phyloP scores from a whole-genome alignment of 208 protist species.

The Acanthamoeba lenticulata region DNA sequence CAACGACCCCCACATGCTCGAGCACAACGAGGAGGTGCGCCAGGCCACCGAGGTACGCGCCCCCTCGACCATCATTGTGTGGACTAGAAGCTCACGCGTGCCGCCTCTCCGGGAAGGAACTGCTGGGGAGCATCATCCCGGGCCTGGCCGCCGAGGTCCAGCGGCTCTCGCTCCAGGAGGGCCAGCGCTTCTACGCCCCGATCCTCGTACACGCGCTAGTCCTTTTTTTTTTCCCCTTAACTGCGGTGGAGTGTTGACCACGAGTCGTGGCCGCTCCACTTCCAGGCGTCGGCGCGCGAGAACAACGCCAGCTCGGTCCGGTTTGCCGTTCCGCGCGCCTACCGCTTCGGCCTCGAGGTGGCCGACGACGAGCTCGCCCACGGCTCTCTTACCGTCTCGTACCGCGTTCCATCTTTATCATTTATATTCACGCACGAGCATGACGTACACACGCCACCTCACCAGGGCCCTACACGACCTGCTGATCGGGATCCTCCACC shows the following conservation, averaged over 20 bases:
- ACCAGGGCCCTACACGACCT: neutral
- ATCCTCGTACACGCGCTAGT: neutral
- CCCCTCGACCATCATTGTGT: neutral
- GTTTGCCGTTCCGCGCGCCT: neutral
- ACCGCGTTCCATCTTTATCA: neutral
- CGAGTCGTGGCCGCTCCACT: neutral
- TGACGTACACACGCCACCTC: neutral
- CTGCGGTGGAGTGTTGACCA: neutral
- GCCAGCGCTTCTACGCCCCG: neutral
- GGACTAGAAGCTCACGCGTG: neutral
- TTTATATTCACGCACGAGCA: too few relatives aligned
- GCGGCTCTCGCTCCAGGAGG: neutral
- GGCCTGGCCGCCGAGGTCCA: conserved; percentile 5
- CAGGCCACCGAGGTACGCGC: neutral
- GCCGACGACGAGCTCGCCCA: neutral
- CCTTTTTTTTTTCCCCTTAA: neutral
- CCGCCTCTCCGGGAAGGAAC: neutral
- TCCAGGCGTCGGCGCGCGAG: neutral
- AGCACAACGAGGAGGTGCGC: conserved; percentile 45
- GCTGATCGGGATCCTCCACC: conserved; percentile 25
- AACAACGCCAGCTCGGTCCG: neutral
- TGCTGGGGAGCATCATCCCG: neutral
- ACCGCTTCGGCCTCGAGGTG: neutral
- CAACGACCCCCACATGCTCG: neutral
- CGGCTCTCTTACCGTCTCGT: neutral